Evolutionary conservation across 2,329 filamentous ascomycete genomes (phyloP), one percentile per base, ranked within the genome.

Genomic region (Trichoderma sp.): DNA sequence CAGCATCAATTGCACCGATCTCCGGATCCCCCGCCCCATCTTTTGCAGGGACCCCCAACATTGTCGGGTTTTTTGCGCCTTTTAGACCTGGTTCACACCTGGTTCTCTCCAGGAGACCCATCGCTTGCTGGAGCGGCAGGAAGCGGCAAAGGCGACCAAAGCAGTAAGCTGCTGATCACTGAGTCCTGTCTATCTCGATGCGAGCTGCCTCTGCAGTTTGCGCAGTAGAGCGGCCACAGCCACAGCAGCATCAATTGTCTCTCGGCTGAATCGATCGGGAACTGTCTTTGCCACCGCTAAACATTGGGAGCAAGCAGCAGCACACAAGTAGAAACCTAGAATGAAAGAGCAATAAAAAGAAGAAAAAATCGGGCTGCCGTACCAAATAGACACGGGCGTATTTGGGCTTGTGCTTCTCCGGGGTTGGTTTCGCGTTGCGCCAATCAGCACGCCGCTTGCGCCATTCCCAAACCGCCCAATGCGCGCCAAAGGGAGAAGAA

Each of bases 381-480:
- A 54, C 39, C 18, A n/a, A 43, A 13, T 49, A 10, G 46, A 49
- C n/a, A 24, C 46, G 46, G 21, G 21, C 21, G 46, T 24, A 34
- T 34, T 13, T 34, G 32, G 32, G 46, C 18, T 11, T 34, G 59
- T 26, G 39, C 46, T 49, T 60, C 51, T 32, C 51, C 49, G 14
- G 39, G 14, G 26, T 46, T 21, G 14, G 37, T 18, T 65, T 21
- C n/a, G 51, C 26, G 61, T 65, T 46, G 32, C 61, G 61, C 61
- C 34, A 65, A 65, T 24, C 34, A 56, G 28, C 51, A 46, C 34
- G 51, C 54, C 51, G 6, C 51, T 56, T 55, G 21, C 63, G 52
- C 63, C 63, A 66, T 66, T 66, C 26, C 60, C 24, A 37, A 37
- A 34, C 59, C 46, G 43, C 16, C 30, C 24, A 52, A 51, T 24